Percentiles rank a stretch among this genome's conserved stretches.
Conservation (phyloP, 2,329 filamentous ascomycete species). For the Ceratocystis smalleyi region DNA sequence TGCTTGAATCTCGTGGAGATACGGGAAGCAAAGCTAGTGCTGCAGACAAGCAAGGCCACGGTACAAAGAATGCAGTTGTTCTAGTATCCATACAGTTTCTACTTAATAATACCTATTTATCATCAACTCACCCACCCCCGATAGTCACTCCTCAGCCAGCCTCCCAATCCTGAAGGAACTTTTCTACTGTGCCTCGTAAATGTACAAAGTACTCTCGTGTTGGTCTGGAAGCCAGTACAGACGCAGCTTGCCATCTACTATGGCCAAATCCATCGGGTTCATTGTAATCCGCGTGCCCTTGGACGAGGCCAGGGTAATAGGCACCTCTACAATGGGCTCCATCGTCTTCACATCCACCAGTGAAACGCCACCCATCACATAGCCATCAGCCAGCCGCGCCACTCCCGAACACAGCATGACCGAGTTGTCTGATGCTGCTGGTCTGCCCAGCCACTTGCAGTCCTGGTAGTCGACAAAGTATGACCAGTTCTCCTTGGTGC, state of each 20-base stretch:
- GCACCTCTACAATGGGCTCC: constrained; percentile 31
- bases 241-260: constrained; percentile 30
- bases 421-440: constrained; percentile 24
- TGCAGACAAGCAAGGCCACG: neutral
- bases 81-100: neutral
- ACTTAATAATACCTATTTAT: constrained; percentile 1
- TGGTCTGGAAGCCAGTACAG: constrained; percentile 35
- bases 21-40: neutral
- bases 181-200: constrained; percentile 28
- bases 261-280: constrained; percentile 33
- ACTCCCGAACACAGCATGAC: constrained; percentile 36
- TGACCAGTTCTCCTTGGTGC: constrained; percentile 25
- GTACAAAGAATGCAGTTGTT: neutral
- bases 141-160: neutral
- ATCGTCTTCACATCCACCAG: constrained; percentile 32
- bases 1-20: neutral
- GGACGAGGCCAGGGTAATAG: constrained; percentile 28
- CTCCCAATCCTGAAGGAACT: neutral
- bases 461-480: constrained; percentile 36
- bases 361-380: constrained; percentile 31
- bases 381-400: constrained; percentile 21
- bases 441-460: constrained; percentile 34
- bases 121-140: neutral
- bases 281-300: constrained; percentile 29
- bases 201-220: constrained; percentile 31